Evolutionary conservation across 495 filamentous ascomycete species (phyloP), one percentile per base, ranked within the genome.

Genomic region (Penicillium alfredii): DNA sequence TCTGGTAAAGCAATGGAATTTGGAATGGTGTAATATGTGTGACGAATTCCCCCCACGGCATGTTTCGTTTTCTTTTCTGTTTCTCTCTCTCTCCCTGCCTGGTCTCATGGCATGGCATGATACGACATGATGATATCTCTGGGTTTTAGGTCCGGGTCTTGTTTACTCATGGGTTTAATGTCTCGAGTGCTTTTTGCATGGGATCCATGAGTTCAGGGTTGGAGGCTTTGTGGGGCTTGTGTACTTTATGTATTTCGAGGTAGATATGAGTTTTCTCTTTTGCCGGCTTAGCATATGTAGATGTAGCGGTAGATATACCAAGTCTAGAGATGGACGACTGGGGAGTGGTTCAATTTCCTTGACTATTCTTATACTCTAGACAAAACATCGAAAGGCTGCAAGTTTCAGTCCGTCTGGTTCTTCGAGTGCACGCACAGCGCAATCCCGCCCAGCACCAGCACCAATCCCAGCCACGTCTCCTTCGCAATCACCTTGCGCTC

Each of bases 381-480:
- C n/a, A n/a, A n/a, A n/a, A n/a, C n/a, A n/a, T n/a, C n/a, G n/a
- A n/a, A n/a, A n/a, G n/a, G n/a, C n/a, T 25, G 0, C 23, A 2
- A 36, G 21, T 10, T 7, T 46, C 36, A 51, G 11, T 41, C 37
- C 27, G 30, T 47, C 36, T 57, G 53, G 33, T 61, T 59, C 49
- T 74, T 74, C 22, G 67, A 72, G 33, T 84, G 70, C 18, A 96
- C 89, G 63, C 89, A 96, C 27, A 96, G 66, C 12, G 73, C 88
- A 57, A 96, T 94, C 2, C 89, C 89, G 9, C 75, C 76, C 42
- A 94, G 51, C 2, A 89, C 88, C 24, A 94, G 53, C 8, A 66
- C 59, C 86, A 95, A 88, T 18, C 89, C 89, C 47, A 89, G 68
- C 85, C 85, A 89, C 2, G 89, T 95, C 64, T 93, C 84, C 69